Evolutionary conservation across 768 basidiomycete genomes (phyloP), one percentile per base, ranked within the genome.

Genomic region (Pisolithus marmoratus): DNA sequence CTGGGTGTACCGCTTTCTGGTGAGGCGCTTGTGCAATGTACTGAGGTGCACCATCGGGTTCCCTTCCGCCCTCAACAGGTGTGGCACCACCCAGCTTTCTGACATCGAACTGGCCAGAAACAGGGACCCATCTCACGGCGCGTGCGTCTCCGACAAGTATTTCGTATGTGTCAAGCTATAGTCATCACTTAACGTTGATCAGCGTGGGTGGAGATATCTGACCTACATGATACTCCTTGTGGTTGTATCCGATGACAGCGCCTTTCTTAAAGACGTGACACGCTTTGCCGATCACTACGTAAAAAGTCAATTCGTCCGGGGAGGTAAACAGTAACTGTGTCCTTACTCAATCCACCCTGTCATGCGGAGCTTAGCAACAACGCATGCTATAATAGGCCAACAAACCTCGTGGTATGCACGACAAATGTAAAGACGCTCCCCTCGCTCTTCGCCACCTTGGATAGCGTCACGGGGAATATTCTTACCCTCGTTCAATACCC

Each of bases 21-120:
- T 83, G 62, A 11, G 72, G 69, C 3, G 83, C 86, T 58, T 80
- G 76, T 5, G 78, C 81, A 51, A 90, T 71, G 64, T 78, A 87
- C 17, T 87, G 70, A 7, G 71, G 73, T 1, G 74, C 71, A n/a
- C 84, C 84, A 52, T 83, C 74, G 14, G 73, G 70, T 62, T 89
- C 87, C 26, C 66, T 71, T 2, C 87, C 87, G 46, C 82, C 87
- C 53, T 87, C 84, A 34, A 90, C 83, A 1, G 84, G 84, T 5
- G 54, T 66, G 44, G 67, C 67, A 44, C 76, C 67, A 44, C 76
- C 70, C 29, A 86, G 75, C 36, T 58, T 50, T 1, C 60, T 42
- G 31, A 79, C 51, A 48, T 80, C 71, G 52, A 87, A 55, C 6
- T 61, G 64, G 24, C 82, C 83, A 31, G 66, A 65, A 46, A 65